phyloP scores from a whole-genome alignment of 345 rosid genomes.

The Microcos paniculata region DNA sequence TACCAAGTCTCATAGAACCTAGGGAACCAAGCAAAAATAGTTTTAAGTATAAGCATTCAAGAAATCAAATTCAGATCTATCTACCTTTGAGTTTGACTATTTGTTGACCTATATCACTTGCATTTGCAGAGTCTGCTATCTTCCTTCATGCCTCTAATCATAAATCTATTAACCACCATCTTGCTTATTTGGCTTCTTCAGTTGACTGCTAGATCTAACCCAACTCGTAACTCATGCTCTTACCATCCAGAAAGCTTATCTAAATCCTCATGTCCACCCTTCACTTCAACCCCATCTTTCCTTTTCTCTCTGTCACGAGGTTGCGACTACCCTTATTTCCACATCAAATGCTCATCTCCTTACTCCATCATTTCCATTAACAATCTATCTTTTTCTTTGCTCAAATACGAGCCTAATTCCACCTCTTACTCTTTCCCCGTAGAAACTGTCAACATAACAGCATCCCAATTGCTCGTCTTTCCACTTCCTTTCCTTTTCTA shows the following conservation, averaged over 20 bases:
- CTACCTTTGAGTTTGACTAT: background rate
- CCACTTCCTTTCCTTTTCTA: conserved; percentile 32
- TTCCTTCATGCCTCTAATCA: conserved; percentile 16
- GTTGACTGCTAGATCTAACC: background rate
- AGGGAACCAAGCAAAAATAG: background rate
- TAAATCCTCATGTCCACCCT: conserved; percentile 66
- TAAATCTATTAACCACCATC: background rate
- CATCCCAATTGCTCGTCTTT: conserved; percentile 25
- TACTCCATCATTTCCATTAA: conserved; percentile 62
- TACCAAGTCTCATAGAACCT: conserved; percentile 8
- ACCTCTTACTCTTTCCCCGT: conserved; percentile 53
- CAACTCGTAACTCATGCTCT: conserved; percentile 23
- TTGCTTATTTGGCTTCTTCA: background rate
- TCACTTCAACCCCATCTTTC: conserved; percentile 54
- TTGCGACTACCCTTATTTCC: conserved; percentile 81
- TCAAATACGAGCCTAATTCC: conserved; percentile 46
- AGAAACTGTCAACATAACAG: background rate
- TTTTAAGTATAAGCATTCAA: background rate
- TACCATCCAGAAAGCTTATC: conserved; percentile 7
- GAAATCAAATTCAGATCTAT: background rate
- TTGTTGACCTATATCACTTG: background rate
- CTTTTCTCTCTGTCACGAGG: conserved; percentile 77
- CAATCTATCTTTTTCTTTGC: conserved; percentile 57
- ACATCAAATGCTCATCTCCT: conserved; percentile 63
- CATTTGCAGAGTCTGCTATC: background rate